These are phyloP conservation scores for Coccomyxa sp. DNA, from an alignment of 139 green algal species.

Conservation along the genomic window DNA sequence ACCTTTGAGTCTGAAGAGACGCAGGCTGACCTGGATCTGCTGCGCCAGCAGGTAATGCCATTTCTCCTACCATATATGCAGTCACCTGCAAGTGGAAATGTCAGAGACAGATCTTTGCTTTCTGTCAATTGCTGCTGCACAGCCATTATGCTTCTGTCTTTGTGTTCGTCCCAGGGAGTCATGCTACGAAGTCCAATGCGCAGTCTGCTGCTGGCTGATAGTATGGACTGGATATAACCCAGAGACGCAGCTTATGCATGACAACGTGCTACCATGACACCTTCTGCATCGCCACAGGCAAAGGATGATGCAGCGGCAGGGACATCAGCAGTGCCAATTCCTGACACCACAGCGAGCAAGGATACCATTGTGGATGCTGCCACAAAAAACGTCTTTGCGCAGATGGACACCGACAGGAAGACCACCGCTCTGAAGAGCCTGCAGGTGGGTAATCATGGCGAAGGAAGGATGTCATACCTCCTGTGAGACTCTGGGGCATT, in stretches of 20 bases:
- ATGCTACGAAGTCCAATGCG: too few species aligned
- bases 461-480: not conserved
- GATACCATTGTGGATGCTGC: conserved; percentile 46
- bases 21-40: conserved; percentile 58
- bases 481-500: not conserved
- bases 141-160: too few species aligned
- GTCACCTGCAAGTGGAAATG: too few species aligned
- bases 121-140: too few species aligned
- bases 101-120: too few species aligned
- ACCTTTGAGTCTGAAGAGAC: conserved; percentile 58
- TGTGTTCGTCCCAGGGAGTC: too few species aligned
- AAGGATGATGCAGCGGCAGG: conserved; percentile 14
- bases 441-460: conserved; percentile 23
- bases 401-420: conserved; percentile 75
- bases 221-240: too few species aligned
- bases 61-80: not conserved
- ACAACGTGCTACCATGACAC: too few species aligned
- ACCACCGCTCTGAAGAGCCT: conserved; percentile 46
- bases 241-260: too few species aligned
- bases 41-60: not conserved
- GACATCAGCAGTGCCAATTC: conserved; percentile 8
- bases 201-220: too few species aligned
- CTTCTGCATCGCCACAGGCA: not conserved
- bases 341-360: not conserved
- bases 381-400: conserved; percentile 50